Evolutionary conservation across 805 yeast genomes (phyloP), one percentile per base, ranked within the genome.

Genomic region (Pichia paraexigua): DNA sequence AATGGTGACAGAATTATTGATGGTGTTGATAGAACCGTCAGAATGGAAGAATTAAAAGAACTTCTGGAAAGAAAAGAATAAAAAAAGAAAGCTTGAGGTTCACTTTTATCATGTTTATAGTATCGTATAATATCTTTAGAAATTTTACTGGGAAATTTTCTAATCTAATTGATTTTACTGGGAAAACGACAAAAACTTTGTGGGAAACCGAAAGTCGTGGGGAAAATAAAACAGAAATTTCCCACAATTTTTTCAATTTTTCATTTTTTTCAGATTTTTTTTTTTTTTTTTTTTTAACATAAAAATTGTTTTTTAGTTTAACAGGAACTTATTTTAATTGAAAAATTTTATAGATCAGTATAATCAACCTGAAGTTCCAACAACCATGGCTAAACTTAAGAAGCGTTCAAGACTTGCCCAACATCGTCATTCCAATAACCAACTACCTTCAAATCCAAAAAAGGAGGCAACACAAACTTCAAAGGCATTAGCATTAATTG

Each of bases 331-430:
- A 13, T 3, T 13, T 30, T 30, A 30, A 2, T 40, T 25, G 17
- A 41, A 41, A 41, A 41, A 24, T 22, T 41, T 41, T 41, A 35
- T n/a, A 7, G 17, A n/a, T 17, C 11, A 35, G 20, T 35, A n/a
- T n/a, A 35, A 35, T 17, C 11, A 35, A 15, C 35, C 35, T 13
- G n/a, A 30, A 41, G 8, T 6, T 6, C 20, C 15, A 24, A 20
- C 5, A 22, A 51, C 6, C 8, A 86, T 86, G 95, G 95, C 86
- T 46, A 86, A 85, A 67, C 75, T 86, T 41, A 86, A 83, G 74
- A 84, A 79, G 64, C 79, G 79, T 64, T 77, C 83, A 2, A 78
- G 77, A 70, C 68, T 75, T 3, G 71, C 82, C 0, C 61, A 60
- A 40, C 62, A 59, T 45, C 54, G 64, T 48, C 59, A 55, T 52